Percentiles rank a stretch among this genome's conserved stretches.
phyloP scores from a whole-genome alignment of 2,329 filamentous ascomycete species.

The Beauveria sp. region DNA sequence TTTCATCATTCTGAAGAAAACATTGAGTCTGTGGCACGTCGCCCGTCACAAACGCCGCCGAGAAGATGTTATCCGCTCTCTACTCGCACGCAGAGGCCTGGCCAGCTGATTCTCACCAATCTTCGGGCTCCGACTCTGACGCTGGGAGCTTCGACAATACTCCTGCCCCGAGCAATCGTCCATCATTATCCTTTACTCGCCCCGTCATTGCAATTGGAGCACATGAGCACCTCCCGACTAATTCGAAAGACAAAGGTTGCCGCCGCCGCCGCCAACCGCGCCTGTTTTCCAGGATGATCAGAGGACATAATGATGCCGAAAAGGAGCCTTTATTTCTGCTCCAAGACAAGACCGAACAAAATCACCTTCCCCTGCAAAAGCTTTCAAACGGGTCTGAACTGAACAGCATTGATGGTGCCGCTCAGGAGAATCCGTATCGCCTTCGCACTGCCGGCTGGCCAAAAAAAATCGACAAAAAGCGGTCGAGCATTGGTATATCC shows the following conservation, averaged over 20 bases:
- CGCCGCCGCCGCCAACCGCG: not conserved
- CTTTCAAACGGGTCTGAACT: not conserved
- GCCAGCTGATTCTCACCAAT: not conserved
- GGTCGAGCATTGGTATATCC: not conserved
- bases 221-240: not conserved
- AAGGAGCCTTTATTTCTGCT: not conserved
- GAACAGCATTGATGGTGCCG: not conserved
- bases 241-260: not conserved
- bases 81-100: conserved; percentile 8
- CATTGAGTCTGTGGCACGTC: not conserved
- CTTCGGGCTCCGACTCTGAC: conserved; percentile 5
- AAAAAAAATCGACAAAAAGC: not conserved
- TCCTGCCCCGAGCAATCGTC: conserved; percentile 24
- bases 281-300: not conserved
- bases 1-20: not conserved
- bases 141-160: conserved; percentile 25
- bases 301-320: not conserved
- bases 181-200: conserved; percentile 20
- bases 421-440: not conserved
- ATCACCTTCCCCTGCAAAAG: not conserved
- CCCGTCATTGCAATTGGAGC: not conserved
- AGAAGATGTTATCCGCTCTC: conserved; percentile 7
- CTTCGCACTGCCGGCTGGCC: not conserved
- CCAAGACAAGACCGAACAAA: not conserved
- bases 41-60: not conserved